Base-by-base conservation (phyloP, 2,329 filamentous ascomycete genomes). In the Venturia carpophila region DNA sequence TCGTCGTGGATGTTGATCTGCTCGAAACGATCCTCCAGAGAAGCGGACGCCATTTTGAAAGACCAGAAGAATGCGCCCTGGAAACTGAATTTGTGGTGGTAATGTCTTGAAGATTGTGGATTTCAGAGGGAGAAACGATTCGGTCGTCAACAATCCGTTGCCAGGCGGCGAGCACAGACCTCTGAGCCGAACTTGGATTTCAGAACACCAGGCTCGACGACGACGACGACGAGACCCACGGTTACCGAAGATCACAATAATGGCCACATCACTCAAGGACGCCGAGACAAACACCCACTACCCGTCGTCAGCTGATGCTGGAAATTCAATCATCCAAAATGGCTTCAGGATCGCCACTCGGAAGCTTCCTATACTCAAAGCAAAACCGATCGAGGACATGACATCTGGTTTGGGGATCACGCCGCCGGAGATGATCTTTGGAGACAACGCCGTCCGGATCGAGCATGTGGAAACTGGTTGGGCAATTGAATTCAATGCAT, bases 371-470 rank as follows among this genome's bases (percentile, higher is more conserved):
- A 99, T 99, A 75, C 89, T 95, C 70, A 97, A 96, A 76, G 87
- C 92, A 58, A 89, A 84, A 6, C 90, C 92, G 62, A 97, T 99
- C 73, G 92, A 96, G 73, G 85, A 84, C 45, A 90, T 99, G 85
- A 87, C 87, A 49, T 81, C 82, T 66, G 85, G 84, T 68, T 83
- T 99, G 64, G 87, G 87, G 39, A 97, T 99, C 73, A 87, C 93
- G 21, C 86, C 93, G 49, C 94, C 94, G 10, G 94, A 99, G 79
- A 99, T 99, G 94, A 99, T 99, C 69, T 99, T 99, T 74, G 94
- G 94, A 67, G 92, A 99, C 80, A 99, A 99, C 76, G 80, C 89
- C 66, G 87, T 96, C 49, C 79, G 84, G 7, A 82, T 99, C 67
- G 81, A 86, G 64, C 91, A 97, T 78, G 68, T 79, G n/a, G 82